phyloP scores from a whole-genome alignment of 202 grass and related monocot genomes.

The Digitaria exilis region DNA sequence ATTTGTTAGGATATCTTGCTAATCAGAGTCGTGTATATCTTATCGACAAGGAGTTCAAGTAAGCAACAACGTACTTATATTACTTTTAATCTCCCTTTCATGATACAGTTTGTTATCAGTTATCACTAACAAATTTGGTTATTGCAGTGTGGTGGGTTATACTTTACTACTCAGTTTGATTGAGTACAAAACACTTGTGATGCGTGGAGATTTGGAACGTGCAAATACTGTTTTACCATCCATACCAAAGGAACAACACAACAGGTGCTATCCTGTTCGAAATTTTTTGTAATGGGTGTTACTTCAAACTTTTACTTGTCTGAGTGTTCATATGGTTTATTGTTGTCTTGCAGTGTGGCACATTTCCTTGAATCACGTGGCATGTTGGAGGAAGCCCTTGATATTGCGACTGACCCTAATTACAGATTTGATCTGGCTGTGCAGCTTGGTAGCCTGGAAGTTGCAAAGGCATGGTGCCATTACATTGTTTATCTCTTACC shows the following conservation, averaged over 20 bases:
- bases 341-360: slow-evolving; percentile 45
- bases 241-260: slow-evolving; percentile 73
- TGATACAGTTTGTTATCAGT: not conserved
- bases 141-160: slow-evolving; percentile 80
- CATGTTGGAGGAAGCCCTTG: slow-evolving; percentile 70
- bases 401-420: slow-evolving; percentile 53
- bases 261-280: slow-evolving; percentile 26
- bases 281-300: slow-evolving; percentile 20
- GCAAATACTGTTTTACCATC: slow-evolving; percentile 47
- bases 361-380: slow-evolving; percentile 70
- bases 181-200: slow-evolving; percentile 63
- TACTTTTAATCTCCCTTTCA: not conserved
- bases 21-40: slow-evolving; percentile 78
- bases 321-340: not conserved
- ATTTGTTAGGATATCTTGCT: slow-evolving; percentile 67
- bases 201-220: slow-evolving; percentile 50
- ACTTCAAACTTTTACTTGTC: slow-evolving; percentile 4
- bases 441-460: slow-evolving; percentile 57
- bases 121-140: slow-evolving; percentile 1
- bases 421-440: slow-evolving; percentile 86
- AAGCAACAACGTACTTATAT: slow-evolving; percentile 20
- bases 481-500: not conserved
- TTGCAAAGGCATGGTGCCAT: slow-evolving; percentile 66
- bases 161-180: slow-evolving; percentile 85
- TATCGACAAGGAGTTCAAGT: slow-evolving; percentile 74